phyloP scores from a whole-genome alignment of 176 grass and related monocot species.

The Zea luxurians region DNA sequence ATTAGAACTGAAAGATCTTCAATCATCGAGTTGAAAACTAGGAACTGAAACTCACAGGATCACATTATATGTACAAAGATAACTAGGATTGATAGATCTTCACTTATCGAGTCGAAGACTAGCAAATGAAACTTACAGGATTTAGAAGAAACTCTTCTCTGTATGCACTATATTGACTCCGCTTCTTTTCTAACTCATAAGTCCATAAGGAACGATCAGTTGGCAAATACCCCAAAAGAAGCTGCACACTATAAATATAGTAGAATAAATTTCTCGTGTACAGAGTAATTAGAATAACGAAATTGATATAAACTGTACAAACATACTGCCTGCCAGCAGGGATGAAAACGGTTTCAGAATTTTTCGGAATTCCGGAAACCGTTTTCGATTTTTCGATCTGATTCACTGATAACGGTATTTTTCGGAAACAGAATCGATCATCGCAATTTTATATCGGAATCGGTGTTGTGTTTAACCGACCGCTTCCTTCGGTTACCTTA shows the following conservation, averaged over 20 bases:
- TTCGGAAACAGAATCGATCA: too few relatives aligned
- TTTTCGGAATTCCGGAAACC: too few relatives aligned
- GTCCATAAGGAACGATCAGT: slow-evolving; percentile 73
- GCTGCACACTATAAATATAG: slow-evolving; percentile 94
- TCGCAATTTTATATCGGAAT: too few relatives aligned
- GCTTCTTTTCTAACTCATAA: slow-evolving; percentile 84
- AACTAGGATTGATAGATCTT: slow-evolving; percentile 1
- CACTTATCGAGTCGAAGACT: not conserved
- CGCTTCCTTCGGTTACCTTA: too few relatives aligned
- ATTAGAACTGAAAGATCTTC: not conserved
- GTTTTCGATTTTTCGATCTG: too few relatives aligned
- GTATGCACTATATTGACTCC: slow-evolving; percentile 72
- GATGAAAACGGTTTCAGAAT: too few relatives aligned
- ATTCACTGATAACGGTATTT: too few relatives aligned
- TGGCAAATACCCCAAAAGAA: slow-evolving; percentile 95
- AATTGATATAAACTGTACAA: slow-evolving; percentile 4
- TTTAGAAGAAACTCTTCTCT: slow-evolving; percentile 86
- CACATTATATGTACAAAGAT: not conserved
- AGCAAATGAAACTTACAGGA: slow-evolving; percentile 64
- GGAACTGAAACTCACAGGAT: slow-evolving; percentile 67
- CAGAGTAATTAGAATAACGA: slow-evolving; percentile 20
- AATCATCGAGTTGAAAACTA: not conserved
- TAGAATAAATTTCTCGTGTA: slow-evolving; percentile 61
- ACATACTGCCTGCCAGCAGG: not conserved
- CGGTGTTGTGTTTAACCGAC: too few relatives aligned